phyloP scores from a whole-genome alignment of 768 basidiomycete genomes.

The Tricholoma hemisulphureum region DNA sequence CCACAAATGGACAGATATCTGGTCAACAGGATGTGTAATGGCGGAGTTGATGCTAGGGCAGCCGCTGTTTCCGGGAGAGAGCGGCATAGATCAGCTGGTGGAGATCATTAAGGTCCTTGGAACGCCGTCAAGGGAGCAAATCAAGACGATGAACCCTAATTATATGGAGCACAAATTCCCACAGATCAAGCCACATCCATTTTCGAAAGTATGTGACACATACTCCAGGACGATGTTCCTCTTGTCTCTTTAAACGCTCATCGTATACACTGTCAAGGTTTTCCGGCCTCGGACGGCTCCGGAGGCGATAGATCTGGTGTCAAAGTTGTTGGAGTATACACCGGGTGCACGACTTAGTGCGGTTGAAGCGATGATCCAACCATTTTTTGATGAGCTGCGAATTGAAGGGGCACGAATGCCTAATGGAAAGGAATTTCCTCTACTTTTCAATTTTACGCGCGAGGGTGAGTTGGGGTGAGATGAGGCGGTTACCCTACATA shows the following conservation, averaged over 20 bases:
- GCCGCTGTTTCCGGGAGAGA: conserved; percentile 98
- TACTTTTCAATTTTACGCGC: conserved; percentile 1
- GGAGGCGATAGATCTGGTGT: conserved; percentile 94
- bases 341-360: conserved; percentile 89
- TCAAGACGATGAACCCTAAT: conserved; percentile 99
- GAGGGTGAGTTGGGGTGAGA: conserved; percentile 59
- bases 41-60: conserved; percentile 99
- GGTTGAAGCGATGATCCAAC: conserved; percentile 88
- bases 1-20: conserved; percentile 70
- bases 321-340: conserved; percentile 96
- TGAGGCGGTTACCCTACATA: background rate
- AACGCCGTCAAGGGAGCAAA: conserved; percentile 97
- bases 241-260: conserved; percentile 9
- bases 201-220: conserved; percentile 89
- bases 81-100: conserved; percentile 97
- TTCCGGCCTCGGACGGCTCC: conserved; percentile 96
- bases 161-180: conserved; percentile 99
- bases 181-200: conserved; percentile 99
- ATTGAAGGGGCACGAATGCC: conserved; percentile 92
- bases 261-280: conserved; percentile 51
- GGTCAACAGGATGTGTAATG: conserved; percentile 99
- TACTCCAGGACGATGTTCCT: background rate
- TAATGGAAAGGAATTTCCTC: conserved; percentile 1
- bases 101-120: conserved; percentile 99
- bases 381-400: conserved; percentile 96